Evolutionary conservation across 1,284 basidiomycete species (phyloP).

Genomic region (Ustilago curta): DNA sequence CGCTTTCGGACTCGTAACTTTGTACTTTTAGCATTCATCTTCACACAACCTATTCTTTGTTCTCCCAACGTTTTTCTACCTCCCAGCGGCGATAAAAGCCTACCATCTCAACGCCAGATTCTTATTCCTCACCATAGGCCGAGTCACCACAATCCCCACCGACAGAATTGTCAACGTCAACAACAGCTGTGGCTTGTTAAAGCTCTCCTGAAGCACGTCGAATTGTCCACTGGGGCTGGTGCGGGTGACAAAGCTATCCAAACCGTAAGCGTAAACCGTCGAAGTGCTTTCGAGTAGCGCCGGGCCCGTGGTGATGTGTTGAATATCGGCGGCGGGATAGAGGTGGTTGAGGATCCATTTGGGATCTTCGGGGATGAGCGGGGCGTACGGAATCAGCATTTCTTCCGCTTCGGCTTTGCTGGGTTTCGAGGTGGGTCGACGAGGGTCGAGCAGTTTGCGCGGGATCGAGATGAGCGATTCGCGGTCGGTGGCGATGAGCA

Average conservation of each 20-base stretch:
- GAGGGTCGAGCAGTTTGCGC: constrained; percentile 82
- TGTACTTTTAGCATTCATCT: constrained; percentile 8
- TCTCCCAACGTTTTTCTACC: not conserved
- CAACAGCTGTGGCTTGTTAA: constrained; percentile 93
- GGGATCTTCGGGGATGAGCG: constrained; percentile 80
- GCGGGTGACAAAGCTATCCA: constrained; percentile 87
- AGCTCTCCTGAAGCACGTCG: constrained; percentile 79
- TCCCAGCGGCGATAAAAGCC: too few relatives aligned
- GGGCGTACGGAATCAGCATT: constrained; percentile 84
- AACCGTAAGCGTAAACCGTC: constrained; percentile 84
- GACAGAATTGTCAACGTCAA: constrained; percentile 81
- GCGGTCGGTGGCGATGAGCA: constrained; percentile 86
- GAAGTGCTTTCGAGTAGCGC: constrained; percentile 91
- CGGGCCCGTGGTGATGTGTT: constrained; percentile 76
- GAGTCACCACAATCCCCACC: constrained; percentile 79
- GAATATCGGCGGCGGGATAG: constrained; percentile 74
- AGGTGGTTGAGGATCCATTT: constrained; percentile 81
- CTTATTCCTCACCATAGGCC: constrained; percentile 55
- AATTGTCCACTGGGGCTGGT: constrained; percentile 89
- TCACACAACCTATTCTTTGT: not conserved
- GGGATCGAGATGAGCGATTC: constrained; percentile 82
- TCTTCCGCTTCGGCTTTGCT: constrained; percentile 85
- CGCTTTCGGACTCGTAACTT: not conserved
- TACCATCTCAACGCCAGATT: constrained; percentile 35
- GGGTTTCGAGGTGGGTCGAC: constrained; percentile 81